phyloP scores from a whole-genome alignment of 2,329 filamentous ascomycete genomes.

The Apiospora rasikravindrae region DNA sequence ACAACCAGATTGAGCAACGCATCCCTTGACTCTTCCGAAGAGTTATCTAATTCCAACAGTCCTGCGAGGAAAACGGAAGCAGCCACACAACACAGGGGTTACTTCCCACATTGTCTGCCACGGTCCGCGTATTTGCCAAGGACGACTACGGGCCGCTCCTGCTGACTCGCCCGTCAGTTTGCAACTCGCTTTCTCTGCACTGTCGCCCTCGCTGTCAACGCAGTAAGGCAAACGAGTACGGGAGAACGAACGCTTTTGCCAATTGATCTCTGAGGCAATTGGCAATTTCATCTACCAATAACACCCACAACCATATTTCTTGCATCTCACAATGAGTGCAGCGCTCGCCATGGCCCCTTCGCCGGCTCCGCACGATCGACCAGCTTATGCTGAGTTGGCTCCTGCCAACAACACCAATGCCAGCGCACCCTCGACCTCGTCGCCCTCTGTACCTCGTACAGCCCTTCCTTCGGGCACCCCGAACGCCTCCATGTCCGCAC shows the following conservation, averaged over 20 bases:
- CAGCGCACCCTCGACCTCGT: slow-evolving; percentile 40
- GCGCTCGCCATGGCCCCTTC: slow-evolving; percentile 72
- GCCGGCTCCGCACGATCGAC: slow-evolving; percentile 68
- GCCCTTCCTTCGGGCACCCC: slow-evolving; percentile 46
- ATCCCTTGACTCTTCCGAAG: slow-evolving; percentile 7
- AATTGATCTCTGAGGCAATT: slow-evolving; percentile 8
- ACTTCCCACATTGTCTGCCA: neutral
- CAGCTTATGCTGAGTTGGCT: slow-evolving; percentile 57
- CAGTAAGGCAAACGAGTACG: neutral
- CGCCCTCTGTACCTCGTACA: slow-evolving; percentile 53
- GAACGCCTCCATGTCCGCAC: slow-evolving; percentile 45
- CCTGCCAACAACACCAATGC: slow-evolving; percentile 46
- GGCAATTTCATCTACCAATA: neutral
- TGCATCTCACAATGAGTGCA: slow-evolving; percentile 62
- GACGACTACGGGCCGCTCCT: slow-evolving; percentile 6
- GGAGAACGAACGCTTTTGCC: neutral
- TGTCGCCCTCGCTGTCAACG: neutral
- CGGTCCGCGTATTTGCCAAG: neutral
- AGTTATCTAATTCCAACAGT: neutral
- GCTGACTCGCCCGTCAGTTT: slow-evolving; percentile 7
- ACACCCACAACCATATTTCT: neutral
- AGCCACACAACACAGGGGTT: neutral
- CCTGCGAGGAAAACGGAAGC: neutral
- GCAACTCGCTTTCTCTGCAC: slow-evolving; percentile 6
- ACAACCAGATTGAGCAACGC: slow-evolving; percentile 12